Evolutionary conservation across 1,139 yeast species (phyloP), one percentile per base, ranked within the genome.

Genomic region (Blastobotrys proliferans): DNA sequence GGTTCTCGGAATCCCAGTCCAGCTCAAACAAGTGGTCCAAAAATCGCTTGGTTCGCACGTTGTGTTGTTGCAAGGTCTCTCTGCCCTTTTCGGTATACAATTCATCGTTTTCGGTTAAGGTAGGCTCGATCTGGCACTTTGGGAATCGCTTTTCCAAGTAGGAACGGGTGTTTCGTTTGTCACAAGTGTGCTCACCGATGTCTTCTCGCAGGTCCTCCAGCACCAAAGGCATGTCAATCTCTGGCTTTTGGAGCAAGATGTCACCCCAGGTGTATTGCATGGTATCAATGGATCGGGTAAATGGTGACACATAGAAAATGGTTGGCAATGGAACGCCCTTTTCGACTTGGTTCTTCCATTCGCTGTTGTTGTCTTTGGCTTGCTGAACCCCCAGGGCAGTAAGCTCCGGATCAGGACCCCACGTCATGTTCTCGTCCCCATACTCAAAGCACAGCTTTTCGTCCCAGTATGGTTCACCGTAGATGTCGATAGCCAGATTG

Each of bases 171-270:
- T 74, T 65, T 41, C 92, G 63, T 57, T 74, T 71, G 58, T 83
- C 88, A 59, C 94, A 83, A 2, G 79, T 63, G 58, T 83, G 86
- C 14, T 67, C 68, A 0, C 92, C 90, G 21, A 80, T 71, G 1
- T 82, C 79, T 60, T 83, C 92, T 44, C 92, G 67, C 6, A 83
- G 54, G 30, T 71, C 68, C 47, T 83, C 92, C 42, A 64, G 61
- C 17, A 78, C 69, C 8, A 70, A 44, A 5, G 77, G 77, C 37
- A 52, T 3, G 64, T 61, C 28, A 41, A 32, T 26, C 11, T 25
- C 21, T 4, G 43, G 33, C 22, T 36, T 21, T 21, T 41, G 35
- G 22, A 38, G 32, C 19, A 44, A 17, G 20, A 74, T 66, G 10
- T 67, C 75, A 6, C 66, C 59, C 88, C 88, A 81, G 2, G 86